These are phyloP conservation scores for Heliamphora exappendiculata DNA, from an alignment of 148 eudicot species.

Conservation along the genomic window DNA sequence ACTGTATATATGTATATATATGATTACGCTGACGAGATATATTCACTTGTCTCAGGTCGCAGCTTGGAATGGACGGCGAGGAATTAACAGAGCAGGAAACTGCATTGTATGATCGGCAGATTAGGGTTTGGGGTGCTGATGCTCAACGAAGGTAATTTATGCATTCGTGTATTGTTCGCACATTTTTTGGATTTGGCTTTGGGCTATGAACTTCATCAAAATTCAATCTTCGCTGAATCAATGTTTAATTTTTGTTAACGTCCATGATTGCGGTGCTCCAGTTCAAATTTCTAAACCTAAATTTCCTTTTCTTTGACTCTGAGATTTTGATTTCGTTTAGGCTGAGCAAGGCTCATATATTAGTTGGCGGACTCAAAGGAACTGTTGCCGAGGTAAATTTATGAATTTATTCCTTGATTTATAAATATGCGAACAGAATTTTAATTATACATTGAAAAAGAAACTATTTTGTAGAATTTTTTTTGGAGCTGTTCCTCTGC, in stretches of 20 bases:
- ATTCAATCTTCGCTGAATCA: neutral
- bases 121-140: conserved; percentile 98
- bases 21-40: neutral
- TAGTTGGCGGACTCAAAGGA: conserved; percentile 83
- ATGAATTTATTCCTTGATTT: neutral
- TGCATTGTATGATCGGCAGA: conserved; percentile 95
- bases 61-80: conserved; percentile 49
- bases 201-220: neutral
- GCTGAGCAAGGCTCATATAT: conserved; percentile 81
- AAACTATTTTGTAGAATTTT: no score
- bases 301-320: neutral
- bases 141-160: conserved; percentile 75
- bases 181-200: neutral
- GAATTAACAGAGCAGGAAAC: conserved; percentile 96
- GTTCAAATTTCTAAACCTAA: neutral
- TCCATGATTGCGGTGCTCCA: neutral
- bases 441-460: neutral
- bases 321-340: conserved; percentile 31
- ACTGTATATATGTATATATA: neutral
- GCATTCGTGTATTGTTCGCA: neutral
- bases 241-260: neutral
- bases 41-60: conserved; percentile 3
- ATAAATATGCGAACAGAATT: neutral
- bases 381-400: conserved; percentile 68
- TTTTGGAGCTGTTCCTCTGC: neutral